Evolutionary conservation across 164 flowering plant genomes (phyloP).

Genomic region (Aristolochia fimbriata): DNA sequence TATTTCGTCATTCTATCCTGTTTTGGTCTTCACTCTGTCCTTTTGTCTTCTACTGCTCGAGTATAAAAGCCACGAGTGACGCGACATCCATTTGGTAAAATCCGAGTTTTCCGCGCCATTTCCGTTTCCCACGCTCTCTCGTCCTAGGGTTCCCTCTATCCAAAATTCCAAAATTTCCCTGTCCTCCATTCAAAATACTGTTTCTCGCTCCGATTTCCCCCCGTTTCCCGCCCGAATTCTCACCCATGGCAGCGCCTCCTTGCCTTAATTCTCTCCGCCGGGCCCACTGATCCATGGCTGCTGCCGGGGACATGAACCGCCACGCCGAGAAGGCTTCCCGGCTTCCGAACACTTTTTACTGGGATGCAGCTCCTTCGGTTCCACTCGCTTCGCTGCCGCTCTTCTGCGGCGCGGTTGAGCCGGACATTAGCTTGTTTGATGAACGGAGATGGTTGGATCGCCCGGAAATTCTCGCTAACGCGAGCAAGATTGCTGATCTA

Average conservation of each 20-base stretch:
- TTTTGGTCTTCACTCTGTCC: no score
- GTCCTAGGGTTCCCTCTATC: no score
- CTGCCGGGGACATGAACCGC: slow-evolving; percentile 14
- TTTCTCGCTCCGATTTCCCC: background rate
- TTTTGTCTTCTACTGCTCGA: no score
- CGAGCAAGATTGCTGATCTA: slow-evolving; percentile 64
- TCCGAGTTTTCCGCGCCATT: no score
- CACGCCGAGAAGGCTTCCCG: slow-evolving; percentile 18
- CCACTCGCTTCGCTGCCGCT: slow-evolving; percentile 83
- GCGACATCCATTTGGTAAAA: no score
- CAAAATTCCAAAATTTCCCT: no score
- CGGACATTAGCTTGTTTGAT: slow-evolving; percentile 52
- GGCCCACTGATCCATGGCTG: slow-evolving; percentile 22
- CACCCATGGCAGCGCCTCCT: background rate
- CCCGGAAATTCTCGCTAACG: slow-evolving; percentile 50
- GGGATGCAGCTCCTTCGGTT: slow-evolving; percentile 73
- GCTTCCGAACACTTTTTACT: slow-evolving; percentile 63
- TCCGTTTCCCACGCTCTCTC: no score
- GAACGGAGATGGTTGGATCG: slow-evolving; percentile 39
- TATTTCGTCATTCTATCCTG: no score
- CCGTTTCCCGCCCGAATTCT: background rate
- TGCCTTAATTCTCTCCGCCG: background rate
- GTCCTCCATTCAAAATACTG: no score
- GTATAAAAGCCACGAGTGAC: no score
- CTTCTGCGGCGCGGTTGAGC: slow-evolving; percentile 73